These are phyloP conservation scores for Vaccinium darrowii DNA, from an alignment of 148 eudicot genomes.

Conservation along the genomic window DNA sequence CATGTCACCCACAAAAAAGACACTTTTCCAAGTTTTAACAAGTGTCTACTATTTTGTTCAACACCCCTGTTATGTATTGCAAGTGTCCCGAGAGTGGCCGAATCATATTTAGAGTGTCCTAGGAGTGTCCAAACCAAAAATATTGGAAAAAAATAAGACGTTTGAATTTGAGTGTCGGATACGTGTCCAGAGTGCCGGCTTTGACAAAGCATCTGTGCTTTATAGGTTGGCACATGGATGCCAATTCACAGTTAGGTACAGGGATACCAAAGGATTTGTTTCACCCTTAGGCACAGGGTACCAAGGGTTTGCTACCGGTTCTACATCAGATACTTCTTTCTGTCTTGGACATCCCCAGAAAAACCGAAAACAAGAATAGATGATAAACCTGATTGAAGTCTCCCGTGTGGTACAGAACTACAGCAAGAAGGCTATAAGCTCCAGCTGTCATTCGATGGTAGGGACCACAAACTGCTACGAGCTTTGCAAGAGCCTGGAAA, in stretches of 20 bases:
- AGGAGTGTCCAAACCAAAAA: no score
- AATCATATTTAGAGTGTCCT: no score
- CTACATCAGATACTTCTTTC: not conserved
- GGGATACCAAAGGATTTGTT: not conserved
- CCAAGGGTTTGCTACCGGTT: not conserved
- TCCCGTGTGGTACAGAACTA: conserved; percentile 97
- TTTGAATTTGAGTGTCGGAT: no score
- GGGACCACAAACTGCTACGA: conserved; percentile 98
- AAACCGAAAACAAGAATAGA: conserved; percentile 17
- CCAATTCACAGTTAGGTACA: not conserved
- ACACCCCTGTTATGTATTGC: no score
- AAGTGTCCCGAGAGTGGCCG: no score
- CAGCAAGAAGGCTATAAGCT: conserved; percentile 99
- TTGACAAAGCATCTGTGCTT: no score
- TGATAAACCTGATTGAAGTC: conserved; percentile 92
- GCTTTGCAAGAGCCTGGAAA: conserved; percentile 92
- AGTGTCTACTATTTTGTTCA: no score
- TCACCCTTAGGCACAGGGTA: not conserved
- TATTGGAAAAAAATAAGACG: no score
- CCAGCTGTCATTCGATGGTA: conserved; percentile 99
- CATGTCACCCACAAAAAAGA: no score
- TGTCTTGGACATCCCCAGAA: not conserved
- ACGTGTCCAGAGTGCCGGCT: no score
- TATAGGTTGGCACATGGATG: not conserved
- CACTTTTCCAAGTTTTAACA: no score